Evolutionary conservation across 768 basidiomycete species (phyloP), one percentile per base, ranked within the genome.

Genomic region (Panellus pusillus): DNA sequence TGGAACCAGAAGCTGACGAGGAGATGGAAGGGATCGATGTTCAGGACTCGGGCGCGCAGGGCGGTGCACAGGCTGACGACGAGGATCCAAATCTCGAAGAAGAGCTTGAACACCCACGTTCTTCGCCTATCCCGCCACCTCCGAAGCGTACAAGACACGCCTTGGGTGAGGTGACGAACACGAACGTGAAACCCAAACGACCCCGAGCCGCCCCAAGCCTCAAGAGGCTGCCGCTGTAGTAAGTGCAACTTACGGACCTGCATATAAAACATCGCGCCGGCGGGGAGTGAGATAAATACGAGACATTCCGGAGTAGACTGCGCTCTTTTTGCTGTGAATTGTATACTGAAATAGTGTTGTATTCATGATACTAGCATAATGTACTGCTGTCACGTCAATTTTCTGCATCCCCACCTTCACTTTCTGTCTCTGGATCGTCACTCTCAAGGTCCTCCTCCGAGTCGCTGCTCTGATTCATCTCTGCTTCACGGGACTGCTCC

Each of bases 71-170:
- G n/a, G n/a, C 7, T 39, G 38, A 39, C 15, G 38, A 39, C 6
- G 38, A n/a, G n/a, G 13, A 13, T 6, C 7, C 31, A 13, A 32
- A 6, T 15, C 8, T 7, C 39, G 42, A 18, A 6, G 42, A 43
- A 7, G 6, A 43, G 8, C 6, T 8, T n/a, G 44, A 47, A n/a
- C 47, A 41, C 28, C 48, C 39, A 6, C 29, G 48, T 39, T 50
- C 48, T 17, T 50, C 48, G 1, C 48, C 48, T 2, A 35, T 50
- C 9, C 48, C 48, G 7, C 48, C 48, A 9, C 48, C 48, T 11
- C 20, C 48, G 5, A 50, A 50, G 19, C 18, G 48, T 18, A 7
- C 48, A 4, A 29, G 40, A 15, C 48, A n/a, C 4, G n/a, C 19
- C 1, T 19, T 50, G 12, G 12, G 32, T 4, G 39, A 49, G 15